Evolutionary conservation across 176 grass and related monocot species (phyloP), one percentile per base, ranked within the genome.

Genomic region (Zoysia pacifica): DNA sequence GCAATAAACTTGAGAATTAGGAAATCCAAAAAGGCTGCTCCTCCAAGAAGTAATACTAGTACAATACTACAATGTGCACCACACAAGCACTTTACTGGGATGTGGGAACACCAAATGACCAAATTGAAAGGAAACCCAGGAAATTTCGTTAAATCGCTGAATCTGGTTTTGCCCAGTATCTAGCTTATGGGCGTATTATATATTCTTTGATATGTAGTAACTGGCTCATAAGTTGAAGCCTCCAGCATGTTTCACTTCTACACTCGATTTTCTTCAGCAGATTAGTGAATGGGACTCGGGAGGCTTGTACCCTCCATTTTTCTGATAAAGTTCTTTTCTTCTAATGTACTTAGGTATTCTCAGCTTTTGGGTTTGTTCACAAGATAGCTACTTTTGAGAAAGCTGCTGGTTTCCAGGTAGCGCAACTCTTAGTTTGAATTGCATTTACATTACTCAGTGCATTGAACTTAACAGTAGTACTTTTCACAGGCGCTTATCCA

Each of bases 351-450:
- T 42, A 99, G 96, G 96, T 99, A 70, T 99, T 99, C 79, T 99
- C 96, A 42, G 96, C 96, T 61, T 99, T 93, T 82, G 96, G 96
- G 4, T 99, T 91, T 74, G 96, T 99, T 77, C 96, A 95, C 86
- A 99, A 99, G 83, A 93, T 99, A 83, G 96, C 96, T 63, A 99
- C 96, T 28, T 99, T 99, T 67, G 92, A 98, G 88, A 98, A 98
- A 80, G 91, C 96, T 75, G 95, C 95, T 83, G 95, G 96, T 70
- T 98, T 98, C 86, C 92, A 95, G 90, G 92, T 97, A 82, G 77
- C 15, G 59, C 65, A 76, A 20, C 67, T 40, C 48, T 81, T 82
- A 43, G 52, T 43, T 51, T 5, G 5, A 61, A 12, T 39, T 73
- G 9, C 60, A 60, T 73, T n/a, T 38, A 46, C 20, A 41, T n/a